phyloP scores from a whole-genome alignment of 2,329 filamentous ascomycete genomes.

The Fusarium sp. region DNA sequence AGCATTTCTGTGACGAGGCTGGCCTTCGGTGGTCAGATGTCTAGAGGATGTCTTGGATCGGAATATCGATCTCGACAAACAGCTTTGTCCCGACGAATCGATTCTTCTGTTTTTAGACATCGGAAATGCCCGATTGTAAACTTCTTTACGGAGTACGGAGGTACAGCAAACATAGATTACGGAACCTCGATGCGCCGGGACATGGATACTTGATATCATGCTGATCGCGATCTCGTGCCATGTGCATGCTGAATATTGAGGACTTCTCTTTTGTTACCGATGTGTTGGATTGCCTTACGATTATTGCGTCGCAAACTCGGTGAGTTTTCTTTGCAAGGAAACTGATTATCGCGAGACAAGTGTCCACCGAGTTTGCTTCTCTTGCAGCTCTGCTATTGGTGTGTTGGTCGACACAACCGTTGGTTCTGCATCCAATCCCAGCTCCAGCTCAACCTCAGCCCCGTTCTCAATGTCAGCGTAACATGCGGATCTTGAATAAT shows the following conservation, averaged over 20 bases:
- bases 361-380: slow-evolving; percentile 13
- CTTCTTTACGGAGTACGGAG: background rate
- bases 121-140: background rate
- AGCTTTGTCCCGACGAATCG: background rate
- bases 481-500: background rate
- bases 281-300: background rate
- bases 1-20: background rate
- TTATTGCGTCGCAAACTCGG: background rate
- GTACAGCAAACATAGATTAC: background rate
- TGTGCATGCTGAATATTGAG: background rate
- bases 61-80: background rate
- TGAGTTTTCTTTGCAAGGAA: background rate
- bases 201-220: background rate
- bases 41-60: background rate
- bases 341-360: slow-evolving; percentile 16
- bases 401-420: slow-evolving; percentile 18
- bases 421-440: background rate
- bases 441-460: background rate
- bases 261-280: slow-evolving; percentile 21
- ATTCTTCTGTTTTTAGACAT: background rate
- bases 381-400: slow-evolving; percentile 3
- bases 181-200: background rate
- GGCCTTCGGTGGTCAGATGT: background rate
- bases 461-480: background rate
- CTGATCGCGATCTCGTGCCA: slow-evolving; percentile 12